Base-by-base conservation (phyloP, 2,329 filamentous ascomycete species). In the Pseudopithomyces chartarum region DNA sequence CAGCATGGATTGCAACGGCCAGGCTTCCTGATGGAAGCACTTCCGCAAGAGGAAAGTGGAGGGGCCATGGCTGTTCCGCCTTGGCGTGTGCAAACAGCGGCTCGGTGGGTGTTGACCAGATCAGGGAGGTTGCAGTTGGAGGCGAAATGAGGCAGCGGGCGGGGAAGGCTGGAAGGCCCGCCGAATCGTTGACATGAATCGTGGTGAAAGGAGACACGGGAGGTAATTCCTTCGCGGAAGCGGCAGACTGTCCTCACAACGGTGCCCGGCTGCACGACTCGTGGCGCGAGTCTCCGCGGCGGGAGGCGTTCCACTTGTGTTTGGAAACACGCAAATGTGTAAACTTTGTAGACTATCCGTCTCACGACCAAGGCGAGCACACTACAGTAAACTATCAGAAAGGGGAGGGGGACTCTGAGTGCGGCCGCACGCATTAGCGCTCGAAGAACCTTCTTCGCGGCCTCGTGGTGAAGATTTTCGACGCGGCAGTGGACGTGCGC, bases 91-190 rank as follows among this genome's bases (percentile, higher is more conserved):
- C 23, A 15, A 34, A 43, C 48, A 42, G 38, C 48, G 48, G 48
- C 38, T 43, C 38, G 38, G 48, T 33, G 36, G 33, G 48, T 17
- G 42, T 17, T 10, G 17, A 20, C 48, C 26, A 17, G 6, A 22
- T 42, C n/a, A 26, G 48, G 48, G 26, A 51, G 48, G 36, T 33
- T 17, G 17, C 20, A 26, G 26, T 13, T 29, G 17, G 20, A 49
- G 20, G 20, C 46, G 38, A 51, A 51, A 51, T 51, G 38, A 43
- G 40, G 26, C 34, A 54, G 47, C 51, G 52, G 43, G 49, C 43
- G 54, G 39, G 49, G 49, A 57, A 57, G 38, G 12, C 6, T 47
- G 51, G 38, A 32, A 34, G 40, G 26, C 3, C 42, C n/a, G 12
- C 32, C 11, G 15, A 45, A n/a, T 29, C 7, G 36, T 7, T 40